Evolutionary conservation across 179 eudicot genomes (phyloP).

Genomic region (Monotropa hypopitys): DNA sequence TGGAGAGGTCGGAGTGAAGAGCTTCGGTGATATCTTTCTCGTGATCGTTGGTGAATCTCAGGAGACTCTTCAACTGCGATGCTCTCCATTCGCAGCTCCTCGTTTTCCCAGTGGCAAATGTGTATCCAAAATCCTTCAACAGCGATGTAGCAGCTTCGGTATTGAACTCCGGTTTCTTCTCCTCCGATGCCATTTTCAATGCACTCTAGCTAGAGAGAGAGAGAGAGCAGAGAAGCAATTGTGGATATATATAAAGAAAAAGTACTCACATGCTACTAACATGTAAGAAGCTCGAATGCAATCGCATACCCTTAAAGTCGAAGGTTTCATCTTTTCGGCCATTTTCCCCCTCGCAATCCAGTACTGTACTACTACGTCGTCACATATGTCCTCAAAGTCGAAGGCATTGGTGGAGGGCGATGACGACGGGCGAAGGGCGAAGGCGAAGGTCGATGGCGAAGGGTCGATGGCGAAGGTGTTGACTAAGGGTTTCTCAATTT

Average conservation of each 20-base stretch:
- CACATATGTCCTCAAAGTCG: too few species aligned
- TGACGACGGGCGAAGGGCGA: too few species aligned
- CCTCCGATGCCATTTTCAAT: conserved; percentile 2
- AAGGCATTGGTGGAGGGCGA: too few species aligned
- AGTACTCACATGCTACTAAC: too few species aligned
- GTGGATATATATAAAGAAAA: background rate
- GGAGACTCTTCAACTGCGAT: conserved; percentile 44
- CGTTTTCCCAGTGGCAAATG: conserved; percentile 33
- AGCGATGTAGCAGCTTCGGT: conserved; percentile 23
- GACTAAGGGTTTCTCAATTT: too few species aligned
- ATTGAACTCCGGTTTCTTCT: conserved; percentile 21
- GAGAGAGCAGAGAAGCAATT: background rate
- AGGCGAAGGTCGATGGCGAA: too few species aligned
- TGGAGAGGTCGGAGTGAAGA: conserved; percentile 52
- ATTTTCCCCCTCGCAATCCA: background rate
- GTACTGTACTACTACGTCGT: too few species aligned
- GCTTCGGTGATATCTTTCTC: conserved; percentile 50
- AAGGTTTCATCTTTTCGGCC: background rate
- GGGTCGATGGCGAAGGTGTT: too few species aligned
- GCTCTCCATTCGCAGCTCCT: conserved; percentile 63
- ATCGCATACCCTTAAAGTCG: background rate
- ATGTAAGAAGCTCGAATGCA: background rate
- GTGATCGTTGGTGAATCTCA: conserved; percentile 26
- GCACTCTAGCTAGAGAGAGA: background rate
- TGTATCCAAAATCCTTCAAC: conserved; percentile 43